Percentiles rank a stretch among this genome's conserved stretches.
Conservation (phyloP, 2,329 filamentous ascomycete species). For the Orbilia blumenaviensis region DNA sequence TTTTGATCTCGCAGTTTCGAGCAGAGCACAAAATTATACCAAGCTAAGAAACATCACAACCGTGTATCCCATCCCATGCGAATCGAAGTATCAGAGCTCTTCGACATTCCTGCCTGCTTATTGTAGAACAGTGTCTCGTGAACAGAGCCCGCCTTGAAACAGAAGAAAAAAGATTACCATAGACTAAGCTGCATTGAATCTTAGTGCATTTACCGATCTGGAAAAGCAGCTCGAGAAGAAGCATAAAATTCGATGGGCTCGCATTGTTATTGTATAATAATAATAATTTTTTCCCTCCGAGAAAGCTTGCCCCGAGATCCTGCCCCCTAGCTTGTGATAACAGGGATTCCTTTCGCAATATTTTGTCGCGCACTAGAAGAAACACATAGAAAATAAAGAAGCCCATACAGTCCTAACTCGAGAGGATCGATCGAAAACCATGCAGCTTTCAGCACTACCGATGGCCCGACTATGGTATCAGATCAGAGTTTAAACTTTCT, state of each 20-base stretch:
- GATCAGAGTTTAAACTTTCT: too few relatives aligned
- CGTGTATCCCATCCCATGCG: background rate
- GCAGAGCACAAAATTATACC: too few relatives aligned
- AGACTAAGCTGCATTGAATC: background rate
- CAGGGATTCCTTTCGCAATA: background rate
- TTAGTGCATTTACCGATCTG: background rate
- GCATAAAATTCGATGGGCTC: too few relatives aligned
- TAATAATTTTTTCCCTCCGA: background rate
- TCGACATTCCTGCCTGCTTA: slow-evolving; percentile 28
- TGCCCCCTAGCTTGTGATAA: background rate
- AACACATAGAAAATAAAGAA: too few relatives aligned
- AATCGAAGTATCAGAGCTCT: background rate
- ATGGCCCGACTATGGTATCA: slow-evolving; percentile 1
- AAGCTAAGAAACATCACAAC: background rate
- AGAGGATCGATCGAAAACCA: too few relatives aligned
- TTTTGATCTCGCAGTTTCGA: background rate
- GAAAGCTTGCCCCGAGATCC: background rate
- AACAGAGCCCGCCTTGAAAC: slow-evolving; percentile 4
- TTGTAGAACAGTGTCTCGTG: slow-evolving; percentile 46
- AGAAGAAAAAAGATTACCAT: background rate
- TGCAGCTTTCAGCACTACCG: background rate
- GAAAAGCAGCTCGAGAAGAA: background rate
- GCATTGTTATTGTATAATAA: too few relatives aligned
- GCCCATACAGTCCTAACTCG: too few relatives aligned
- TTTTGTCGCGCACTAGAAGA: background rate